Base-by-base conservation (phyloP, 345 rosid species). In the Pistacia integerrima region DNA sequence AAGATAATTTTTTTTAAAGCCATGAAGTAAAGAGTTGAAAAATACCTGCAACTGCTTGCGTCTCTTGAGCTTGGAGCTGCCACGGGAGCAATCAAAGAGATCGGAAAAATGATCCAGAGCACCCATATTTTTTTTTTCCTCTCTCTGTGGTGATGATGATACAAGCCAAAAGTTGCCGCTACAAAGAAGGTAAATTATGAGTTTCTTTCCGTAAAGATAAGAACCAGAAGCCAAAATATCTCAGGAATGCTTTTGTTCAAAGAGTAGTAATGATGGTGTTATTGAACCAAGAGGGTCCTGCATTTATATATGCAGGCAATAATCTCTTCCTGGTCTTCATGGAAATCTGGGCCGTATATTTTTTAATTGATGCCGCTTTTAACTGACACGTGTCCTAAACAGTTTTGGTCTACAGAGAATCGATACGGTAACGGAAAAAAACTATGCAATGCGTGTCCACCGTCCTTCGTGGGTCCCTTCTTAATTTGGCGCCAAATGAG, bases 81-180 rank as follows among this genome's bases (percentile, higher is more conserved):
- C 87, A 71, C 65, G 8, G 6, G 99, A 92, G 80, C 97, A 93
- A 73, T 93, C 94, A 56, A 93, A 93, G 77, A 90, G 80, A 77
- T 93, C 11, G 12, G 98, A 86, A 63, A 95, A 81, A 80, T 93
- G 96, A 90, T 95, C 99, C 25, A 96, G 84, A 84, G 80, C 94
- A 28, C 98, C 99, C 99, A 96, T 92, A 48, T 46, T 74, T n/a
- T 17, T 20, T 28, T 35, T 28, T 41, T 35, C 14, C 11, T 58
- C 64, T 59, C 35, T 69, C n/a, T n/a, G 12, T 20, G 28, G 4
- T 25, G 6, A 4, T 58, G 11, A 18, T 14, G 18, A 16, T 67
- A 11, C 48, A 44, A n/a, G 4, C 0, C 30, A 18, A 69, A 33
- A 54, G 62, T 0, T 11, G 33, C 30, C 56, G 36, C 35, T 7